Percentiles rank a stretch among this genome's conserved stretches.
phyloP scores from a whole-genome alignment of 495 filamentous ascomycete genomes.

The Poronia punctata region DNA sequence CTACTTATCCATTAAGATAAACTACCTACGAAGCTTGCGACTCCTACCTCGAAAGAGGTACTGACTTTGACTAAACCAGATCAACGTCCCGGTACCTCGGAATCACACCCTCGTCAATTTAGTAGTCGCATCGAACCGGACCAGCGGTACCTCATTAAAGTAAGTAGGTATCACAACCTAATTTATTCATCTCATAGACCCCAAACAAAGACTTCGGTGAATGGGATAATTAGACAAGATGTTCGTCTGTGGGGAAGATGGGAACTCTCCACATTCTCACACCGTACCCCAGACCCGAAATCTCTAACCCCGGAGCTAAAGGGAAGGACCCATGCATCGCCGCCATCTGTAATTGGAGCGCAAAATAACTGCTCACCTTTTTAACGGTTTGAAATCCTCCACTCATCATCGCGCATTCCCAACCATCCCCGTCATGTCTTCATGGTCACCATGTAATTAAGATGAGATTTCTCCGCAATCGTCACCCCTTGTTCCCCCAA shows the following conservation, averaged over 20 bases:
- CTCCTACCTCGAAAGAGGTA: too few relatives aligned
- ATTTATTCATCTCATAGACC: too few relatives aligned
- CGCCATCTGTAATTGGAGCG: slow-evolving; percentile 1
- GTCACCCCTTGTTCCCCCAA: background rate
- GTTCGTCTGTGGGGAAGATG: background rate
- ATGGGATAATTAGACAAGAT: background rate
- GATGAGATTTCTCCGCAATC: background rate
- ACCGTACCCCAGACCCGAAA: too few relatives aligned
- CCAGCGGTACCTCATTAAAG: background rate
- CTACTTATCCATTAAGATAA: too few relatives aligned
- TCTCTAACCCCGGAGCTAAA: background rate
- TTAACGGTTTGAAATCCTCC: slow-evolving; percentile 4
- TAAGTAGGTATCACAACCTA: too few relatives aligned
- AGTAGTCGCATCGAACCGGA: background rate
- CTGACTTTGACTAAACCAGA: too few relatives aligned
- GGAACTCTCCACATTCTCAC: slow-evolving; percentile 2
- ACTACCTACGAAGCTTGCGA: too few relatives aligned
- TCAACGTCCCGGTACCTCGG: too few relatives aligned
- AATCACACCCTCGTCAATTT: too few relatives aligned
- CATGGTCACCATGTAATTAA: background rate
- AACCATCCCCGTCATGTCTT: background rate
- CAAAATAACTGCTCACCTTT: background rate
- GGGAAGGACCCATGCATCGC: background rate
- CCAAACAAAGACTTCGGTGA: slow-evolving; percentile 5
- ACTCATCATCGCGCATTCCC: slow-evolving; percentile 4